Base-by-base conservation (phyloP, 164 flowering plant genomes). In the Litsea cubeba region DNA sequence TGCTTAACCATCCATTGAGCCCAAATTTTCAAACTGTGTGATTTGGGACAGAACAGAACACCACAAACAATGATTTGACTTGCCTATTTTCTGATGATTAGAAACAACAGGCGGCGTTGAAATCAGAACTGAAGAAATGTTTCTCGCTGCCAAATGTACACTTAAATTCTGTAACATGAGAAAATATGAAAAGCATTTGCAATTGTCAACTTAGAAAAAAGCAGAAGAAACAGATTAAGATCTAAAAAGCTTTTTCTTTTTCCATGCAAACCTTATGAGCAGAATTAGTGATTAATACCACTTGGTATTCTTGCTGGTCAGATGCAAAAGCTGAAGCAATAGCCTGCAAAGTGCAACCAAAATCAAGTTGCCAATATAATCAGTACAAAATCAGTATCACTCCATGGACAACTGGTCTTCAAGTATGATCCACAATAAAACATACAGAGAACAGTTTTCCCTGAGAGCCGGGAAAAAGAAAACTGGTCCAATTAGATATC, bases 31-130 rank as follows among this genome's bases (percentile, higher is more conserved):
- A 50, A 50, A 11, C 65, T 64, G 12, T 25, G 62, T 60, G 11
- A 50, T 40, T 40, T 5, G 26, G 22, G 14, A 14, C 50, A 62
- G 35, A 62, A 8, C 3, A 54, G 1, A 12, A 30, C 2, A 63
- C 18, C 26, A 50, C 18, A 17, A 1, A 51, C 14, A 28, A 58
- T 72, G 74, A 88, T 90, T 91, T 82, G 81, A 70, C 73, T 65
- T 20, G 70, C 80, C 80, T 65, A 72, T 65, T 70, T 78, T 72
- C 22, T 77, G 84, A 65, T 65, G 74, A 54, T 75, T 66, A 69
- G 93, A 84, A 75, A 94, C 81, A 78, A 86, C 94, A 30, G 98
- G 91, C 40, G 94, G 96, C 6, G 98, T 83, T 54, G 91, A 87
- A 80, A 95, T 82, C 28, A 90, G 87, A 73, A 81, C 14, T 72